Base-by-base conservation (phyloP, 345 rosid genomes). In the Acer campestre region DNA sequence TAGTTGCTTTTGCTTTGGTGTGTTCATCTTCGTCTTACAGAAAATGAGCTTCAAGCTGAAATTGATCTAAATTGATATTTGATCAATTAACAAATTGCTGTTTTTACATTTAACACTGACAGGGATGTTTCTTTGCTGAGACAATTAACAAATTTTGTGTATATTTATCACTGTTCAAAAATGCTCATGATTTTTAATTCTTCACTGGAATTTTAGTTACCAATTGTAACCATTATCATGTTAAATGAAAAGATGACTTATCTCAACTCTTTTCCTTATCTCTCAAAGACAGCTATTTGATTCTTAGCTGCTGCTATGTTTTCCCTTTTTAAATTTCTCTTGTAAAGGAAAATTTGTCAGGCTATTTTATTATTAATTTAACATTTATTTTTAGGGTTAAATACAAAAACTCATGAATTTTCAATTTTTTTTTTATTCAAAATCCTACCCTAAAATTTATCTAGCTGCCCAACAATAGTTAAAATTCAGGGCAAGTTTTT, bases 141-240 rank as follows among this genome's bases (percentile, higher is more conserved):
- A 73, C 35, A 38, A 74, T 48, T 74, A n/a, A 69, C 68, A 68
- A 49, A 38, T 68, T n/a, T n/a, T n/a, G n/a, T 49, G 16, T 80
- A 23, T 75, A 64, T 12, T 64, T 70, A 75, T 78, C 35, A 14
- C 53, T 27, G 53, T 22, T 44, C 6, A 44, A 42, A 68, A 20
- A 23, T 42, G 76, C 67, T 70, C 46, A 3, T 42, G 0, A 38
- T 38, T 6, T 9, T 6, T 3, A 17, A 22, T 23, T 67, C 29
- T 8, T 42, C 51, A 63, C 31, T 40, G 14, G 22, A n/a, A 59
- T n/a, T 22, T n/a, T 20, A 20, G 63, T 59, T 20, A 20, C 12
- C 25, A 1, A 59, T 49, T 55, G 73, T 55, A 73, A 61, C 18
- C 48, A 53, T 12, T 70, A 6, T 22, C 31, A 72, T 72, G 65